Evolutionary conservation across 371 early-diverging fungal species (phyloP).

Genomic region (Actinomucor elegans): DNA sequence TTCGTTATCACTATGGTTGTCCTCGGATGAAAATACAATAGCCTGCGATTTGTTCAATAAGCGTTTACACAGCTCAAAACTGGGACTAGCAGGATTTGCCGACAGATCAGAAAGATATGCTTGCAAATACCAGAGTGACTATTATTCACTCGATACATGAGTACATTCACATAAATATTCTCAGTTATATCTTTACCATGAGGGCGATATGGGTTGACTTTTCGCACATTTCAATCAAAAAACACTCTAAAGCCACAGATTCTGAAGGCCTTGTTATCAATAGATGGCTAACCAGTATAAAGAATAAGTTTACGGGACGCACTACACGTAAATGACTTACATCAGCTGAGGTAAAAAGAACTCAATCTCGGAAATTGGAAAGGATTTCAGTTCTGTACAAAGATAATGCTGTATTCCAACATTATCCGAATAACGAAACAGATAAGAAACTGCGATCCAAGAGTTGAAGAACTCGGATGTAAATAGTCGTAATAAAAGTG

Average conservation of each 20-base stretch:
- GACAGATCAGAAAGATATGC: slow-evolving; percentile 73
- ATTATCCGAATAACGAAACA: slow-evolving; percentile 79
- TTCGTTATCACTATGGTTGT: slow-evolving; percentile 29
- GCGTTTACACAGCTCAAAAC: slow-evolving; percentile 70
- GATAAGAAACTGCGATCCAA: slow-evolving; percentile 89
- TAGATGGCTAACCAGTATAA: slow-evolving; percentile 60
- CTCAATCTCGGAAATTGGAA: slow-evolving; percentile 72
- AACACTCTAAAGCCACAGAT: slow-evolving; percentile 75
- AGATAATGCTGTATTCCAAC: slow-evolving; percentile 93
- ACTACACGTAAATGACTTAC: slow-evolving; percentile 37
- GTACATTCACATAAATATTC: too few relatives aligned
- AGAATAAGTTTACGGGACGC: neutral
- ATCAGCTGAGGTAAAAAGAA: slow-evolving; percentile 88
- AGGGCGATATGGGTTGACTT: slow-evolving; percentile 80
- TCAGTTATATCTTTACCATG: too few relatives aligned
- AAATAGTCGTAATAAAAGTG: slow-evolving; percentile 74
- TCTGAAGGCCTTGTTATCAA: slow-evolving; percentile 69
- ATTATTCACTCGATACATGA: slow-evolving; percentile 5
- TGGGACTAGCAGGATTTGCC: slow-evolving; percentile 52
- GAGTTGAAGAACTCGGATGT: slow-evolving; percentile 89
- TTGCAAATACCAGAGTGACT: slow-evolving; percentile 86
- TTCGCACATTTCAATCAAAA: slow-evolving; percentile 70
- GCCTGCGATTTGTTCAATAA: slow-evolving; percentile 74
- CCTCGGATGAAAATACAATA: slow-evolving; percentile 65
- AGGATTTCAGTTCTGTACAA: slow-evolving; percentile 80